A percentile compares a stretch with the other conserved stretches of the same genome.
Conservation (phyloP, 2,329 filamentous ascomycete species). For the Colletotrichum musae region DNA sequence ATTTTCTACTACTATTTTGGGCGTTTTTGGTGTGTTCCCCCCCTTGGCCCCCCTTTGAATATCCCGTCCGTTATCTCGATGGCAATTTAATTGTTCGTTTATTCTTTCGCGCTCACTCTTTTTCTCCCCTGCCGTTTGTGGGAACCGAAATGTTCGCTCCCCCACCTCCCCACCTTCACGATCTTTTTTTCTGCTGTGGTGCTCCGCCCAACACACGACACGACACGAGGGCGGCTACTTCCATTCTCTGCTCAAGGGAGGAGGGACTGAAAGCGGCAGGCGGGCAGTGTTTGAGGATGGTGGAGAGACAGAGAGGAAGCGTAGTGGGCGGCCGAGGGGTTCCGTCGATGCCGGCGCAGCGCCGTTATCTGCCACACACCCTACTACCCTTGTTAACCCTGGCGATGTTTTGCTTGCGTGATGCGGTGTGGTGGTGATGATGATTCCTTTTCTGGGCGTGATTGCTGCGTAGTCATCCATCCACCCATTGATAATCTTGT, state of each 20-base stretch:
- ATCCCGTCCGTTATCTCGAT: too few species aligned
- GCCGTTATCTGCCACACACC: slow-evolving; percentile 2
- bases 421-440: background rate
- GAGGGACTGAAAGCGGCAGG: slow-evolving; percentile 20
- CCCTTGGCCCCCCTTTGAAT: too few species aligned
- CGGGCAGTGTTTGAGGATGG: slow-evolving; percentile 34
- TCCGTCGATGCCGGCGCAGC: slow-evolving; percentile 9
- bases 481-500: too few species aligned
- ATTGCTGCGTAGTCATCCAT: too few species aligned
- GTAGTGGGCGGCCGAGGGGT: slow-evolving; percentile 25
- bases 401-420: background rate
- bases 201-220: too few species aligned
- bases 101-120: too few species aligned
- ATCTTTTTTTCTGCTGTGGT: too few species aligned
- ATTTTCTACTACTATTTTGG: background rate
- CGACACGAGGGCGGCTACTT: too few species aligned
- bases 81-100: too few species aligned
- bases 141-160: background rate
- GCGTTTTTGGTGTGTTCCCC: too few species aligned
- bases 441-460: too few species aligned
- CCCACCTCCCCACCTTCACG: background rate
- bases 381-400: background rate
- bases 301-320: slow-evolving; percentile 17
- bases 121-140: background rate
- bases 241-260: too few species aligned